Evolutionary conservation across 768 basidiomycete species (phyloP).

Genomic region (Hysterangium stoloniferum): DNA sequence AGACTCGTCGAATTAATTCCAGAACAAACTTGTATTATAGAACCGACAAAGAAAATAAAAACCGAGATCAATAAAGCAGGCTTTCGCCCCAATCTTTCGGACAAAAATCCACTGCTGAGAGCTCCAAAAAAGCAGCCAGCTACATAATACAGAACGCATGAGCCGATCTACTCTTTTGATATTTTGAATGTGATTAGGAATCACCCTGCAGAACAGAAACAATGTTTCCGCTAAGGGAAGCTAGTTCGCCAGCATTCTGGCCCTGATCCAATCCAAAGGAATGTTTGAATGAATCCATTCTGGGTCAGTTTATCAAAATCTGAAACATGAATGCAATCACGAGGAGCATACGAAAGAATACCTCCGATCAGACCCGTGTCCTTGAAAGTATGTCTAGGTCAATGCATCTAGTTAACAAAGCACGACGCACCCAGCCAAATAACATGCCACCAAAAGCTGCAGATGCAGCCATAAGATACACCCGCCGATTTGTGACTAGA

Average conservation of each 20-base stretch:
- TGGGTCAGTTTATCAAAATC: neutral
- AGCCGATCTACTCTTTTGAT: neutral
- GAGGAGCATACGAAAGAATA: conserved; percentile 26
- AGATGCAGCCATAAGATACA: conserved; percentile 8
- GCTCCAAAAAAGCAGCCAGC: conserved; percentile 30
- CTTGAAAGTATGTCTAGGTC: conserved; percentile 24
- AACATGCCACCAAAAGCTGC: conserved; percentile 10
- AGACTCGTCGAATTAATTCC: conserved; percentile 30
- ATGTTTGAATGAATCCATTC: conserved; percentile 34
- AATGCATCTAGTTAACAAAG: neutral
- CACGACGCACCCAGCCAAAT: conserved; percentile 5
- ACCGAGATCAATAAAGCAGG: conserved; percentile 37
- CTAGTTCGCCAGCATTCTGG: conserved; percentile 26
- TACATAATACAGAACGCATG: neutral
- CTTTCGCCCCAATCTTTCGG: conserved; percentile 39
- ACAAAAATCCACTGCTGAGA: conserved; percentile 32
- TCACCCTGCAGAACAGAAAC: conserved; percentile 45
- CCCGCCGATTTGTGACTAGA: conserved; percentile 3
- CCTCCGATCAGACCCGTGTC: conserved; percentile 46
- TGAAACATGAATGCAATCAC: neutral
- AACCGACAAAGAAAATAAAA: conserved; percentile 40
- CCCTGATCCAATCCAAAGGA: conserved; percentile 40
- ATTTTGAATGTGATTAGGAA: conserved; percentile 21
- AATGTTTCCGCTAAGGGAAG: conserved; percentile 41
- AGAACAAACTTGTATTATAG: conserved; percentile 36